Evolutionary conservation across 306 rosid genomes (phyloP).

Genomic region (Phaseolus lunatus): DNA sequence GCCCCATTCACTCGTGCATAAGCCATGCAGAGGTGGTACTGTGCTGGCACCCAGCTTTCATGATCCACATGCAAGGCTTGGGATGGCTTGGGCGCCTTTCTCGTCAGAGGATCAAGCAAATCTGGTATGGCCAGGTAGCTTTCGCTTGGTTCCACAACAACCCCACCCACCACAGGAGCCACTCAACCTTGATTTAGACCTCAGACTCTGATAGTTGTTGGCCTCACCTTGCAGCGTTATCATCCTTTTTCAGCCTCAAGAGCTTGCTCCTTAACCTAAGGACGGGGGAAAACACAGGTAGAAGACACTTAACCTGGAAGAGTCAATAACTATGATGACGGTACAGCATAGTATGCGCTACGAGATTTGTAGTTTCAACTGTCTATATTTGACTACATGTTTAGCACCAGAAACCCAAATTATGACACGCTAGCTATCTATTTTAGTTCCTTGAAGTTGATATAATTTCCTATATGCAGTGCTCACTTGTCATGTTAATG

Average conservation of each 20-base stretch:
- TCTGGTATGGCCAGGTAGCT: conserved; percentile 94
- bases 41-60: conserved; percentile 60
- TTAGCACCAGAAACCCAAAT: conserved; percentile 32
- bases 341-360: conserved; percentile 44
- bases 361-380: conserved; percentile 44
- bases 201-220: conserved; percentile 65
- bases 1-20: conserved; percentile 83
- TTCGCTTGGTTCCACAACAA: conserved; percentile 61
- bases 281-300: conserved; percentile 53
- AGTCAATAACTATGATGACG: conserved; percentile 44
- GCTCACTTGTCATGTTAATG: conserved; percentile 36
- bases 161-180: conserved; percentile 55
- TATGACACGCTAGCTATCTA: conserved; percentile 7
- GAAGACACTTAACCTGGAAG: conserved; percentile 42
- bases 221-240: conserved; percentile 21
- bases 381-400: conserved; percentile 38
- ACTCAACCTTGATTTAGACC: conserved; percentile 78
- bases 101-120: conserved; percentile 59
- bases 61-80: conserved; percentile 59
- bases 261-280: conserved; percentile 40
- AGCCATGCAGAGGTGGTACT: conserved; percentile 65
- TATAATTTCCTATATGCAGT: conserved; percentile 48
- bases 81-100: conserved; percentile 60
- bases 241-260: conserved; percentile 30
- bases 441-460: conserved; percentile 42